Evolutionary conservation across 2,329 filamentous ascomycete genomes (phyloP), one percentile per base, ranked within the genome.

Genomic region (Xylariomycetidae sp.): DNA sequence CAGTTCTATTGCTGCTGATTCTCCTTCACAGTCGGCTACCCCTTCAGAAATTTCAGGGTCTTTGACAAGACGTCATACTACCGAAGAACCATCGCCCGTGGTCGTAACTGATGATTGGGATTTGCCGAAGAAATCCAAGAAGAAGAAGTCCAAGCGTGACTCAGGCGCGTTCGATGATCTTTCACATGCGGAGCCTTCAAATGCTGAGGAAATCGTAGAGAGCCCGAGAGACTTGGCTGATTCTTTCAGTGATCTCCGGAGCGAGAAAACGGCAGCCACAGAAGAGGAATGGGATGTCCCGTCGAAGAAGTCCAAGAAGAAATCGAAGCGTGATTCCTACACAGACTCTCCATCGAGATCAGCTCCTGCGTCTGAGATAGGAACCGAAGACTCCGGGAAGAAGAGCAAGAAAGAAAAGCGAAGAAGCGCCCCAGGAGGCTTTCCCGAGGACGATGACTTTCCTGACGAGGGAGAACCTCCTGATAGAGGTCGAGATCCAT

Each of bases 191-290:
- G 36, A 46, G 7, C 25, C 34, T n/a, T n/a, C 22, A n/a, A n/a
- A n/a, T 13, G 59, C 59, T 30, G 57, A 57, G 25, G 59, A 66
- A 25, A 54, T 57, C 11, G 49, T 54, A 17, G 63, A 64, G 34
- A 65, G 60, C 38, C 63, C 62, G 27, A 66, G 62, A 40, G 62
- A 62, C 42, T 67, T 69, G 48, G 32, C 30, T 25, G 52, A 57
- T 27, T 50, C 57, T 14, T 54, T 51, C 30, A 48, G 46, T 30
- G 51, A 61, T 33, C 20, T 52, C 25, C 51, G 37, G 6, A 49
- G 50, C 23, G 55, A 50, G 12, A 50, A 50, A 17, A 31, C 32
- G 11, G 15, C 25, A 22, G 33, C 33, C 5, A 36, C 42, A 13
- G 58, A 58, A 32, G 64, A 66, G 30, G 60, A 63, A 7, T 60